phyloP scores from a whole-genome alignment of 129 eudicot species.

The Erigeron canadensis region DNA sequence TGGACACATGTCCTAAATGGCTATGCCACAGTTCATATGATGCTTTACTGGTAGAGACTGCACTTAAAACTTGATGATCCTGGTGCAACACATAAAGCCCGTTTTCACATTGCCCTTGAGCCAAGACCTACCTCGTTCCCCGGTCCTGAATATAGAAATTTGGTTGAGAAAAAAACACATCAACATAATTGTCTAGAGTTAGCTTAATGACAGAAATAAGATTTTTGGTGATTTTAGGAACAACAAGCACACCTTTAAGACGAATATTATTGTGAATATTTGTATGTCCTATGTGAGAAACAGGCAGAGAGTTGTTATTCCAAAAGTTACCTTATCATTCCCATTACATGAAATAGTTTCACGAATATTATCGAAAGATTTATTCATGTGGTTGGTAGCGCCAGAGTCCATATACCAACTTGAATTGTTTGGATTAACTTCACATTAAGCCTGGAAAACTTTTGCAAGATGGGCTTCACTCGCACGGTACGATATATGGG shows the following conservation, averaged over 20 bases:
- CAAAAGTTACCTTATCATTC: not conserved
- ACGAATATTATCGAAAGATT: not conserved
- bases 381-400: not conserved
- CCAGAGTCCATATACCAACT: constrained; percentile 9
- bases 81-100: not conserved
- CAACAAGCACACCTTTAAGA: constrained; percentile 6
- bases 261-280: not conserved
- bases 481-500: not conserved
- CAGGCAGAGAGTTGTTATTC: not conserved
- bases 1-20: constrained; percentile 9
- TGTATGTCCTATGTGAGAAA: constrained; percentile 2
- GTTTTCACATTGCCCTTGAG: not conserved
- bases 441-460: not conserved
- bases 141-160: not conserved
- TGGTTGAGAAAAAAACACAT: not conserved
- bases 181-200: not conserved
- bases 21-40: constrained; percentile 3
- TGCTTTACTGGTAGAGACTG: not conserved
- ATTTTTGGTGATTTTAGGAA: constrained; percentile 9
- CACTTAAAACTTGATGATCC: not conserved
- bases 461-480: constrained; percentile 13
- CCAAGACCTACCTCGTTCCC: not conserved
- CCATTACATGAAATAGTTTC: not conserved
- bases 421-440: not conserved
- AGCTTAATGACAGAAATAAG: constrained; percentile 4